A percentile compares a stretch with the other conserved stretches of the same genome.
Evolutionary conservation across 2,329 filamentous ascomycete species (phyloP).

Genomic region (Eutypa lata): DNA sequence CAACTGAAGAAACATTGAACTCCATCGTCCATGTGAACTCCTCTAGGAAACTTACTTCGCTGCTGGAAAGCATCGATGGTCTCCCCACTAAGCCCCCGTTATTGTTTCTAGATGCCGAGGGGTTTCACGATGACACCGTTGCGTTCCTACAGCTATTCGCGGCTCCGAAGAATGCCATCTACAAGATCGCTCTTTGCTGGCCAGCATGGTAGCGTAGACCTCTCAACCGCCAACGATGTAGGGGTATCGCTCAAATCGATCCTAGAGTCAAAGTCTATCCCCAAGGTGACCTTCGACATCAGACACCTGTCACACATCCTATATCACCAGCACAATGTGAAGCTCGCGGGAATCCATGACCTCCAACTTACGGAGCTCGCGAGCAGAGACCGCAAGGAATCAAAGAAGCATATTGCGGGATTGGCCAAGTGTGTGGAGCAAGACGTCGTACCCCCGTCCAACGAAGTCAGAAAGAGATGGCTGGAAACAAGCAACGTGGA

Average conservation of each 20-base stretch:
- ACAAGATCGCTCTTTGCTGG: not conserved
- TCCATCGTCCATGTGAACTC: not conserved
- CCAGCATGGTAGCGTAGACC: not conserved
- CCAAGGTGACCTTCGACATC: not conserved
- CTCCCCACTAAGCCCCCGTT: not conserved
- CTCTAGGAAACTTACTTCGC: not conserved
- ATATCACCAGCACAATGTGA: not conserved
- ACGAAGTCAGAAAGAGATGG: not conserved
- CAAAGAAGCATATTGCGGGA: conserved; percentile 26
- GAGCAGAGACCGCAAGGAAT: conserved; percentile 15
- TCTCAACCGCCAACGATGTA: not conserved
- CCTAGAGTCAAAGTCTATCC: not conserved
- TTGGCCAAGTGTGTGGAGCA: conserved; percentile 34
- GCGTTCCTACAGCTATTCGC: not conserved
- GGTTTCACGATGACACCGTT: not conserved
- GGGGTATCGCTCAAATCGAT: not conserved
- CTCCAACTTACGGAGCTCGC: not conserved
- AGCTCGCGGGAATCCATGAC: not conserved
- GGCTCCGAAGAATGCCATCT: not conserved
- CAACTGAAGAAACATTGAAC: too few relatives aligned
- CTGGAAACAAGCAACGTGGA: not conserved
- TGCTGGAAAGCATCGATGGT: not conserved
- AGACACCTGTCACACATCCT: not conserved
- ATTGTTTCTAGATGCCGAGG: not conserved
- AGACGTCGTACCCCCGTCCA: conserved; percentile 8